These are phyloP conservation scores for Corynespora cassiicola DNA, from an alignment of 2,329 filamentous ascomycete genomes.

Conservation along the genomic window DNA sequence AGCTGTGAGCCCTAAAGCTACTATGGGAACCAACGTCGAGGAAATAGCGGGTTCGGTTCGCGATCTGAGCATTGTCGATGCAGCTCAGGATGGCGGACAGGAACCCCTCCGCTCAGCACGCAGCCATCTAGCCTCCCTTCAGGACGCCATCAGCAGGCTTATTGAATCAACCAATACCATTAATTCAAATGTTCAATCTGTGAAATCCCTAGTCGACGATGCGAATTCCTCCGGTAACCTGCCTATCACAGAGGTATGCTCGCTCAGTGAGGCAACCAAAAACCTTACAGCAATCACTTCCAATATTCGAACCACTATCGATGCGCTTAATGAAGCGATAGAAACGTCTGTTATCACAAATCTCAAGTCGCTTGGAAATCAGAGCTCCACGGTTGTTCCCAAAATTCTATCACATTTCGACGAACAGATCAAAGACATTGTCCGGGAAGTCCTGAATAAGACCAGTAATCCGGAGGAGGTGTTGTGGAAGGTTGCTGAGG, in stretches of 20 bases:
- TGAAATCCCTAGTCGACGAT: background rate
- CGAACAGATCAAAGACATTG: conserved; percentile 1
- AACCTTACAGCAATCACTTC: conserved; percentile 6
- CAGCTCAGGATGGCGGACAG: conserved; percentile 2
- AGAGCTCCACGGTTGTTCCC: background rate
- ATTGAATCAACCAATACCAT: too few species aligned
- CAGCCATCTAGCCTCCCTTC: conserved; percentile 2
- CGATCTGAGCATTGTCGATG: conserved; percentile 2
- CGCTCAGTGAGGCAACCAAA: conserved; percentile 5
- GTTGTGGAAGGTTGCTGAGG: conserved; percentile 20
- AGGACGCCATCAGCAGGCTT: background rate
- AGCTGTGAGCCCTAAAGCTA: background rate
- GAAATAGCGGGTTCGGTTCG: conserved; percentile 4
- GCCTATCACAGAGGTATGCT: conserved; percentile 7
- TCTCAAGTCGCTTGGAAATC: conserved; percentile 3
- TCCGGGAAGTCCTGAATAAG: conserved; percentile 6
- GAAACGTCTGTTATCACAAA: conserved; percentile 4
- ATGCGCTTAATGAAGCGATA: conserved; percentile 6
- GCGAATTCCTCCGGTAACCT: conserved; percentile 1
- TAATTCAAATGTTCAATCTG: background rate
- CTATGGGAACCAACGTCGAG: conserved; percentile 3
- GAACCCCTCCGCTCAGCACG: conserved; percentile 1
- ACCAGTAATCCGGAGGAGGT: conserved; percentile 4
- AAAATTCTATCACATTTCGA: conserved; percentile 3
- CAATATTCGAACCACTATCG: conserved; percentile 5